Evolutionary conservation across 1,284 basidiomycete genomes (phyloP).

Genomic region (Trametes hirsuta): DNA sequence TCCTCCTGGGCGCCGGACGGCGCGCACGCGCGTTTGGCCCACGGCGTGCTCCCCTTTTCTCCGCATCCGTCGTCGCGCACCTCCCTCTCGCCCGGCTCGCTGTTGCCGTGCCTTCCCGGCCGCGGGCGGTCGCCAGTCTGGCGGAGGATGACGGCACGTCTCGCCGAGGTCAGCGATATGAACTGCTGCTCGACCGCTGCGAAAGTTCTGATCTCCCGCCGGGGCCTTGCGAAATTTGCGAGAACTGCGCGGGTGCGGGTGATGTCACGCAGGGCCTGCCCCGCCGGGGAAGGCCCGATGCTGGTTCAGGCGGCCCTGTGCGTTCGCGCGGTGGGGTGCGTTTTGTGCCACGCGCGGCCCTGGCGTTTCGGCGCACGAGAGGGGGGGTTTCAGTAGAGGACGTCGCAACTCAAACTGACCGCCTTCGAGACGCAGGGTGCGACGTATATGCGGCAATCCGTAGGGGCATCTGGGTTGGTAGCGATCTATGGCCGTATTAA

Average conservation of each 20-base stretch:
- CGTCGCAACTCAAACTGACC: slow-evolving; percentile 23
- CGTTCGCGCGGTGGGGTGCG: slow-evolving; percentile 7
- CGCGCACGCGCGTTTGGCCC: no score
- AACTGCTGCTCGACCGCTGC: slow-evolving; percentile 16
- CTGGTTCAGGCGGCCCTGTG: slow-evolving; percentile 6
- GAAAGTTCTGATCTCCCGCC: slow-evolving; percentile 23
- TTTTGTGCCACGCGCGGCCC: background rate
- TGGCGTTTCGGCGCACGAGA: slow-evolving; percentile 5
- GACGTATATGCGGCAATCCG: slow-evolving; percentile 14
- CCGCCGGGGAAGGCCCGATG: slow-evolving; percentile 4
- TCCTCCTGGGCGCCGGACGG: background rate
- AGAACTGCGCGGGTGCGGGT: slow-evolving; percentile 2
- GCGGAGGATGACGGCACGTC: slow-evolving; percentile 20
- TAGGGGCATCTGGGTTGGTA: slow-evolving; percentile 7
- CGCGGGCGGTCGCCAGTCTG: slow-evolving; percentile 4
- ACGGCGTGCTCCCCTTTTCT: no score
- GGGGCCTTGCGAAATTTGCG: slow-evolving; percentile 11
- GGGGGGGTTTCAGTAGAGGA: slow-evolving; percentile 10
- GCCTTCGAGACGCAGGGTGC: slow-evolving; percentile 17
- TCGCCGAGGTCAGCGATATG: slow-evolving; percentile 26
- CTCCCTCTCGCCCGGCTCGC: slow-evolving; percentile 6
- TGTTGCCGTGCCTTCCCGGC: slow-evolving; percentile 16
- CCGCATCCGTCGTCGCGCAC: background rate
- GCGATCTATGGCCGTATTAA: slow-evolving; percentile 15
- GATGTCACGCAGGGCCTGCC: slow-evolving; percentile 15